phyloP scores from a whole-genome alignment of 192 early-diverging fungal species.

The Rhizophagus clarus region DNA sequence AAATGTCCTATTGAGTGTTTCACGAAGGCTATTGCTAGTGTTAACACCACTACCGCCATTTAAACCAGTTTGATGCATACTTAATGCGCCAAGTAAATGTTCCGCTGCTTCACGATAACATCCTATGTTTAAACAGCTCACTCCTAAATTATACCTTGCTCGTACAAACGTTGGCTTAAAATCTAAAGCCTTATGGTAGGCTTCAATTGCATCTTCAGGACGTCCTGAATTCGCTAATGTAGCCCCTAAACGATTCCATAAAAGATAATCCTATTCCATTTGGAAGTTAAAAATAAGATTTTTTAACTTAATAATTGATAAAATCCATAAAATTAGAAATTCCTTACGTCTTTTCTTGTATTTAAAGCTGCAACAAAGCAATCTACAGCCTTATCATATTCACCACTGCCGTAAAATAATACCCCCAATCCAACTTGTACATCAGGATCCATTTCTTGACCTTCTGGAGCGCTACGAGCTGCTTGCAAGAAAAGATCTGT shows the following conservation, averaged over 20 bases:
- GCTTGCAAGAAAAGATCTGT: constrained; percentile 82
- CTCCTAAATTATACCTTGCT: constrained; percentile 96
- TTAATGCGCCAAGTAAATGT: constrained; percentile 86
- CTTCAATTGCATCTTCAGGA: constrained; percentile 82
- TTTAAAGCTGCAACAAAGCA: constrained; percentile 93
- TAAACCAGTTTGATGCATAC: constrained; percentile 65
- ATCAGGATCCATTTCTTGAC: constrained; percentile 76
- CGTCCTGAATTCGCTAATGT: constrained; percentile 88
- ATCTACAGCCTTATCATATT: constrained; percentile 96
- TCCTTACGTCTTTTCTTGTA: constrained; percentile 49
- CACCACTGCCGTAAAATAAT: constrained; percentile 87
- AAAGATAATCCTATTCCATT: constrained; percentile 72
- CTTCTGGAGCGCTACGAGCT: constrained; percentile 61
- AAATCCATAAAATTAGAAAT: background rate
- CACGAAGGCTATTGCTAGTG: constrained; percentile 66
- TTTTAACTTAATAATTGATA: too few relatives aligned
- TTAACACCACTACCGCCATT: constrained; percentile 51
- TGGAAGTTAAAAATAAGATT: too few relatives aligned
- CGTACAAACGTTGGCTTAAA: constrained; percentile 94
- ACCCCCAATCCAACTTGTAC: constrained; percentile 96
- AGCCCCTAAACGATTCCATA: constrained; percentile 98
- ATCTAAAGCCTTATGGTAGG: constrained; percentile 92
- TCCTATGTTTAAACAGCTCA: constrained; percentile 92
- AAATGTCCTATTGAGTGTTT: constrained; percentile 62
- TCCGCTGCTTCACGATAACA: constrained; percentile 91